Evolutionary conservation across 192 early-diverging fungal genomes (phyloP), one percentile per base, ranked within the genome.

Genomic region (Coemansia sp.): DNA sequence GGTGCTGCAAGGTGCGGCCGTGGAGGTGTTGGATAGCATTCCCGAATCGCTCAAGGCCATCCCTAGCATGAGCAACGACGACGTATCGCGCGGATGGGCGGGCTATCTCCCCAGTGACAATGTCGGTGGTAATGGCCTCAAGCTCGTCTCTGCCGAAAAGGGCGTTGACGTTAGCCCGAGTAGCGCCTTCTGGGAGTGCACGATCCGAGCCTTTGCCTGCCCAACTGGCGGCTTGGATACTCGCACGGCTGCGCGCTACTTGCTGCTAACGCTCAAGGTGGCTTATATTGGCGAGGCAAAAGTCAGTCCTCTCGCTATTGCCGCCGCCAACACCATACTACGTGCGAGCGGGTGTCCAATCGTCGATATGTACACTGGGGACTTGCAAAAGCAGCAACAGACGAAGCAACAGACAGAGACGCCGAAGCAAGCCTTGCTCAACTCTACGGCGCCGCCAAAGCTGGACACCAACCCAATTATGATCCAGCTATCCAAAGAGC

Each of bases 181-280:
- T 31, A 58, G 55, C 37, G 50, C 27, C 3, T 68, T 75, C 50
- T 75, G 74, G 74, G 53, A 70, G 19, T 75, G 64, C 34, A 50
- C 63, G 3, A 44, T 75, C 29, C 37, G 36, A 14, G 64, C 63
- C 17, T 44, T 75, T 62, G 37, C 23, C 7, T 14, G 57, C 4
- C 34, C n/a, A 5, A 27, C 51, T 31, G 17, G 29, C 25, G 15
- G 8, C 15, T 36, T 32, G 21, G 37, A 51, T 25, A 5, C 51
- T 36, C 29, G 19, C 1, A 36, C 11, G 3, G 36, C 36, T 36
- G 60, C 60, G 19, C 57, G 44, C 37, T 36, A 64, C 19, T 46
- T 70, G 39, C 68, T 70, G 37, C 58, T 64, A 19, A 53, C 58
- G 3, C 57, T 75, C 21, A 75, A 75, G 64, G 45, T 75, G 23